phyloP scores from a whole-genome alignment of 805 yeast species.

The Yarrowia phangngaensis region DNA sequence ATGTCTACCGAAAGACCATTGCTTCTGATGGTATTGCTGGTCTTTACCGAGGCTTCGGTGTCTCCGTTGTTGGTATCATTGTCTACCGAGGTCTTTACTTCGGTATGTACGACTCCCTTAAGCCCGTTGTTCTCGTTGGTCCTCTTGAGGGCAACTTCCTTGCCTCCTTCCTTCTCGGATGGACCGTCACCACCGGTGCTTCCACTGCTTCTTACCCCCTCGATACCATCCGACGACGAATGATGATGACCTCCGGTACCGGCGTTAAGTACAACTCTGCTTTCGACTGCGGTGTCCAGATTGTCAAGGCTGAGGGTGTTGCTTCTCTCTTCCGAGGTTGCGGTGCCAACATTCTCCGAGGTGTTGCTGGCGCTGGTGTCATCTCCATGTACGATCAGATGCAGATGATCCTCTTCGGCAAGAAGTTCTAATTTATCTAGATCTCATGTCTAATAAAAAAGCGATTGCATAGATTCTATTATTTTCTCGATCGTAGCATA shows the following conservation, averaged over 20 bases:
- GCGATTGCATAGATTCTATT: conserved; percentile 14
- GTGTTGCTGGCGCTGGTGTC: conserved; percentile 99
- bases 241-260: conserved; percentile 99
- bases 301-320: conserved; percentile 95
- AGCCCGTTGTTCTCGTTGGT: conserved; percentile 93
- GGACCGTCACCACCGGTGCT: conserved; percentile 98
- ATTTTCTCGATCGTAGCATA: too few relatives aligned
- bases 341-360: conserved; percentile 99
- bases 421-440: conserved; percentile 57
- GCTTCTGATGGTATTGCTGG: conserved; percentile 97
- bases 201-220: conserved; percentile 98
- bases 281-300: conserved; percentile 84
- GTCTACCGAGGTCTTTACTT: conserved; percentile 99
- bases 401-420: conserved; percentile 92
- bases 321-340: conserved; percentile 95
- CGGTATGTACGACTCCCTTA: conserved; percentile 94
- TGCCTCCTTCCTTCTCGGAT: conserved; percentile 94
- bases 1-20: conserved; percentile 93
- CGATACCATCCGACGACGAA: conserved; percentile 99
- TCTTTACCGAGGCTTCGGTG: conserved; percentile 98
- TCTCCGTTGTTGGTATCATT: conserved; percentile 94
- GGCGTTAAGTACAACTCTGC: conserved; percentile 96
- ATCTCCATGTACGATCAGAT: conserved; percentile 96
- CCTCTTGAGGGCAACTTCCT: conserved; percentile 90
- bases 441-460: neutral